Percentiles rank a stretch among this genome's conserved stretches.
These are phyloP conservation scores for Porcisia deanei DNA, from an alignment of 208 protist species.

Conservation along the genomic window DNA sequence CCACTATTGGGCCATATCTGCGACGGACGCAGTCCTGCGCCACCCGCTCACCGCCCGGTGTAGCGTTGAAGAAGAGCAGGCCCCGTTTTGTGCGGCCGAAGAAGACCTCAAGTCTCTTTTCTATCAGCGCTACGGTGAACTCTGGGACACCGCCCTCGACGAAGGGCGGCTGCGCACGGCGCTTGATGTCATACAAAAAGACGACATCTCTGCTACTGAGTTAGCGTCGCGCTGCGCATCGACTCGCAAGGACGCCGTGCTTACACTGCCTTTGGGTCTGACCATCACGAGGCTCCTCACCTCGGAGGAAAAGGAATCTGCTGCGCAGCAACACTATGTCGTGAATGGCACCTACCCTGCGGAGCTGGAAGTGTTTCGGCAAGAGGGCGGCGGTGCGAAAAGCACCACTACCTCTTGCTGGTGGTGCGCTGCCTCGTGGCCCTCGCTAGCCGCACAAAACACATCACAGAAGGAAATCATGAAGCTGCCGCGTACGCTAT, in stretches of 20 bases:
- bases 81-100: slow-evolving; percentile 15
- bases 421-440: slow-evolving; percentile 29
- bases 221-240: slow-evolving; percentile 38
- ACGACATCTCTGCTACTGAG: slow-evolving; percentile 30
- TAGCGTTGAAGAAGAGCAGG: background rate
- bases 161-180: slow-evolving; percentile 63
- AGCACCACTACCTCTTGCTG: slow-evolving; percentile 5
- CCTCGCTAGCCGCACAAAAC: background rate
- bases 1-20: slow-evolving; percentile 38
- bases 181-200: slow-evolving; percentile 43
- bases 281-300: slow-evolving; percentile 17
- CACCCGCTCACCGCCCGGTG: slow-evolving; percentile 7
- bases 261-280: slow-evolving; percentile 17
- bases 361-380: slow-evolving; percentile 37
- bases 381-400: background rate
- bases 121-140: slow-evolving; percentile 52
- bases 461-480: background rate
- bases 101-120: slow-evolving; percentile 53
- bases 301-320: background rate
- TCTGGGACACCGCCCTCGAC: slow-evolving; percentile 67
- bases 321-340: slow-evolving; percentile 43
- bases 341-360: slow-evolving; percentile 81
- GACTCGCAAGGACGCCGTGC: slow-evolving; percentile 8
- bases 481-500: background rate
- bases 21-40: slow-evolving; percentile 30